Percentiles rank a stretch among this genome's conserved stretches.
Conservation (phyloP, 208 protist species). For the Herpetomonas muscarum region DNA sequence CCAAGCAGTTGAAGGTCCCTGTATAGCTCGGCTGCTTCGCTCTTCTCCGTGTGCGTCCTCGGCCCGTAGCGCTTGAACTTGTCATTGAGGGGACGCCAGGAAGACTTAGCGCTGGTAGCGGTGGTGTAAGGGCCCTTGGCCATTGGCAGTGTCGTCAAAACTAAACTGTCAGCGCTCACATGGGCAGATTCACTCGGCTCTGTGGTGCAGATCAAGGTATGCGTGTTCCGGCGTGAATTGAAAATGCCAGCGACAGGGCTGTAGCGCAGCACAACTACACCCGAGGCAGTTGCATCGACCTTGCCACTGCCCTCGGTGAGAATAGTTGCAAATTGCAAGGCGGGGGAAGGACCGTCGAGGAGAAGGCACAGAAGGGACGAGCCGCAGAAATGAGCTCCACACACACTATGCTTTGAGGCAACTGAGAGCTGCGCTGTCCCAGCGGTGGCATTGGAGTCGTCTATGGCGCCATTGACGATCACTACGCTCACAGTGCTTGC, state of each 20-base stretch:
- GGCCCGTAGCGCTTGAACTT: constrained; percentile 22
- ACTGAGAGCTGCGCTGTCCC: no score
- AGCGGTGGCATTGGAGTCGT: no score
- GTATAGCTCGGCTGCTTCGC: not conserved
- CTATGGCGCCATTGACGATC: no score
- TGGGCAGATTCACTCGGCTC: not conserved
- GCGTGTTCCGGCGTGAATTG: constrained; percentile 9
- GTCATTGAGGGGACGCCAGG: constrained; percentile 11
- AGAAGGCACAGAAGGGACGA: not conserved
- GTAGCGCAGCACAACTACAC: constrained; percentile 7
- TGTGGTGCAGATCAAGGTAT: constrained; percentile 11
- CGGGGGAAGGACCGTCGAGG: not conserved
- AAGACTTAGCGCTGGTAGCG: not conserved
- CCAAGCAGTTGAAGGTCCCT: constrained; percentile 17
- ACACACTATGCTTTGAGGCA: not conserved
- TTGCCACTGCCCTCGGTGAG: constrained; percentile 9
- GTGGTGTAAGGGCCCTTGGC: constrained; percentile 15
- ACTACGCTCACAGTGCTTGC: no score
- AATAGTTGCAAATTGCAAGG: not conserved
- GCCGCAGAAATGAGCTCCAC: not conserved
- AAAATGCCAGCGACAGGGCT: constrained; percentile 16
- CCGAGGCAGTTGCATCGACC: constrained; percentile 15
- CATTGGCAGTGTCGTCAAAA: constrained; percentile 11
- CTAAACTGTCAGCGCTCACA: constrained; percentile 2
- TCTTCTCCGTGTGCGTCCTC: not conserved